phyloP scores from a whole-genome alignment of 2,329 filamentous ascomycete species.

The Aspergillus flavus region DNA sequence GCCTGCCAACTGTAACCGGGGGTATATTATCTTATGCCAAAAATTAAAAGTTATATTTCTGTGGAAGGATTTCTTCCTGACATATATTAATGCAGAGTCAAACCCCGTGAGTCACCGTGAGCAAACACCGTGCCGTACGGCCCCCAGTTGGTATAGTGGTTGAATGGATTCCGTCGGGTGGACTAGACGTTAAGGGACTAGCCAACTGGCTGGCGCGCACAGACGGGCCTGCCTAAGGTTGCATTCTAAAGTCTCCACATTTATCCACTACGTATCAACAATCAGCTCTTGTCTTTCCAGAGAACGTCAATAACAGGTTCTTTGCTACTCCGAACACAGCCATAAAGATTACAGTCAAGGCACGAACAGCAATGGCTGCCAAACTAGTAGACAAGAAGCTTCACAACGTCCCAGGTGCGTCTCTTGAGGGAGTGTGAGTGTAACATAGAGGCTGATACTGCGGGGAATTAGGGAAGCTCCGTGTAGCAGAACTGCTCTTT shows the following conservation, averaged over 20 bases:
- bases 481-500: conserved; percentile 82
- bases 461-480: conserved; percentile 63
- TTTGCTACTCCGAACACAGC: background rate
- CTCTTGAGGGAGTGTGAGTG: background rate
- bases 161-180: background rate
- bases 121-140: conserved; percentile 1
- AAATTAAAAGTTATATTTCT: background rate
- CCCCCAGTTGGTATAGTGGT: background rate
- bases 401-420: conserved; percentile 42
- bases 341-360: background rate
- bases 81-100: background rate
- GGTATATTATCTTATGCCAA: background rate
- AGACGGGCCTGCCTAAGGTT: background rate
- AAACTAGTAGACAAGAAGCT: conserved; percentile 41
- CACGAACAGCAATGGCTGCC: conserved; percentile 32
- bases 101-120: background rate
- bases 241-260: background rate
- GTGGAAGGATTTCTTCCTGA: background rate
- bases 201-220: background rate
- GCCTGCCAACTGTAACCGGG: background rate
- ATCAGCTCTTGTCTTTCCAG: background rate
- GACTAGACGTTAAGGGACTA: background rate
- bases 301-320: background rate
- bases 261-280: conserved; percentile 4
- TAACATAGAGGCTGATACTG: conserved; percentile 9